Percentiles rank a stretch among this genome's conserved stretches.
These are phyloP conservation scores for Pycnococcus provasolii DNA, from an alignment of 139 green algal species.

Conservation along the genomic window DNA sequence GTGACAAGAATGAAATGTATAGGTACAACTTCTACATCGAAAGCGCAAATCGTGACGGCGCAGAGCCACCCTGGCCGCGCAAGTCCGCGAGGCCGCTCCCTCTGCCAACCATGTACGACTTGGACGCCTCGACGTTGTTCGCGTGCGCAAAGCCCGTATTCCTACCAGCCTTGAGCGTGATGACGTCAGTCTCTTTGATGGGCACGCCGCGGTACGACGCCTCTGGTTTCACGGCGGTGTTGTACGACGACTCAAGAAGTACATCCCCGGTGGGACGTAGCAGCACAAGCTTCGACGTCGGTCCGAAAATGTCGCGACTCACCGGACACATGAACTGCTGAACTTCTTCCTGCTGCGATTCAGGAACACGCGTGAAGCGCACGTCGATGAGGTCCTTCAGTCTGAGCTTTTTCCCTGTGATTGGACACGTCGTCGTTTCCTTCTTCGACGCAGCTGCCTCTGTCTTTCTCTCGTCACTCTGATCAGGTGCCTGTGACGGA, in stretches of 20 bases:
- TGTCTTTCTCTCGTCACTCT: slow-evolving; percentile 53
- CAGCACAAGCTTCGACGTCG: slow-evolving; percentile 60
- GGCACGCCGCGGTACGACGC: slow-evolving; percentile 14
- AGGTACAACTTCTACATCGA: too few relatives aligned
- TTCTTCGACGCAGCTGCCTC: too few relatives aligned
- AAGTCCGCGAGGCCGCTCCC: slow-evolving; percentile 13
- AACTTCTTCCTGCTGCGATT: slow-evolving; percentile 13
- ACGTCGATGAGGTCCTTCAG: slow-evolving; percentile 59
- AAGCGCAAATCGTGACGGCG: slow-evolving; percentile 10
- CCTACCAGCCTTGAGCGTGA: slow-evolving; percentile 11
- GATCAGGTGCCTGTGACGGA: slow-evolving; percentile 6
- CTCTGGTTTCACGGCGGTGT: slow-evolving; percentile 16
- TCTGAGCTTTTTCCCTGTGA: slow-evolving; percentile 61
- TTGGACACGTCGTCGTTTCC: slow-evolving; percentile 56
- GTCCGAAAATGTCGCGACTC: slow-evolving; percentile 71
- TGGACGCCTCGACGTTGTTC: slow-evolving; percentile 19
- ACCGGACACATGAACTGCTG: slow-evolving; percentile 73
- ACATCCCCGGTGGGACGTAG: slow-evolving; percentile 56
- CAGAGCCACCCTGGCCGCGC: slow-evolving; percentile 11
- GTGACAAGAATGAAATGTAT: too few relatives aligned
- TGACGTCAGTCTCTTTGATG: slow-evolving; percentile 12
- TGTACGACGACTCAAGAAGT: slow-evolving; percentile 11
- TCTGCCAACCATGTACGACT: slow-evolving; percentile 2
- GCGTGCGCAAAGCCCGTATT: slow-evolving; percentile 13
- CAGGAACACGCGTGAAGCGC: slow-evolving; percentile 53